phyloP scores from a whole-genome alignment of 257 asterid species.

The Rauvolfia tetraphylla region DNA sequence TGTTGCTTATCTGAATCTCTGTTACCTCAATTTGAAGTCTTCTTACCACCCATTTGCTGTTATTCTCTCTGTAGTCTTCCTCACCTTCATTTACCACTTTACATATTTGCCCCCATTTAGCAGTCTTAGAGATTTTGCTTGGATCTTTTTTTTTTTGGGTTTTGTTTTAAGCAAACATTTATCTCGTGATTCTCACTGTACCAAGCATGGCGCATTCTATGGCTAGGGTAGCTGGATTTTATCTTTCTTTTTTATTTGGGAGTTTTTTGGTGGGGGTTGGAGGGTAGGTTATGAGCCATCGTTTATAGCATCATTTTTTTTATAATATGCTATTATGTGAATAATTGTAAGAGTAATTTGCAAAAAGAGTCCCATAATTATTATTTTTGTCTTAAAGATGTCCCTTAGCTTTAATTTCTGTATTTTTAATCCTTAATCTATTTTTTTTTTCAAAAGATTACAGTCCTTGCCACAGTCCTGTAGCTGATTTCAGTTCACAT shows the following conservation, averaged over 20 bases:
- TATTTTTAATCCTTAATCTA: too few species aligned
- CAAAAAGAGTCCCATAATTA: too few species aligned
- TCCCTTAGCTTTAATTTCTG: too few species aligned
- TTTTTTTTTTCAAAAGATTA: too few species aligned
- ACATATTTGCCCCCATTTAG: not conserved
- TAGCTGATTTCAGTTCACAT: too few species aligned
- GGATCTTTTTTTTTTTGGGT: not conserved
- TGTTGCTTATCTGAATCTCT: not conserved
- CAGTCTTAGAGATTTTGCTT: not conserved
- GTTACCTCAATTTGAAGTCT: not conserved
- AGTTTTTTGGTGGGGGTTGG: too few species aligned
- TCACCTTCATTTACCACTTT: not conserved
- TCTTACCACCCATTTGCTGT: not conserved
- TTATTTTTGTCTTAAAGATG: too few species aligned
- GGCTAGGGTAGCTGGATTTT: not conserved
- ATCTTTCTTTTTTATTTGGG: too few species aligned
- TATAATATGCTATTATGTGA: not conserved
- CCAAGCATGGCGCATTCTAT: not conserved
- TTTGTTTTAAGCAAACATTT: not conserved
- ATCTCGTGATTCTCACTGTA: not conserved
- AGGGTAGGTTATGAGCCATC: too few species aligned
- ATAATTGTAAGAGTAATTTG: too few species aligned
- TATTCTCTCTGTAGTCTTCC: not conserved
- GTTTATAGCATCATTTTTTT: too few species aligned
- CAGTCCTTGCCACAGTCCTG: too few species aligned